Conservation (phyloP, 1,139 yeast genomes). For the Scheffersomyces titani region DNA sequence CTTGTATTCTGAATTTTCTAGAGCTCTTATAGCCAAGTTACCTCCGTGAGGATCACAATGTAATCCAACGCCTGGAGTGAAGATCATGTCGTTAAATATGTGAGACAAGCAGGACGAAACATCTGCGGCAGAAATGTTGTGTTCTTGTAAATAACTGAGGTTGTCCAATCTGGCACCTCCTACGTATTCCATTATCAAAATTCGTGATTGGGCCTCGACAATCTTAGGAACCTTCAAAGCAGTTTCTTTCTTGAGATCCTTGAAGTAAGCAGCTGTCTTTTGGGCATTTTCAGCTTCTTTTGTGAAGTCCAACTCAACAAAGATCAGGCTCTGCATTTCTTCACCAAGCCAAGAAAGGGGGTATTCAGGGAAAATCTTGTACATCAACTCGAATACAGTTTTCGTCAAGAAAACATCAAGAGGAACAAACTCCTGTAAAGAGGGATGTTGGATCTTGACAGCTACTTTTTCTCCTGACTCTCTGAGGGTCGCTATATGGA, state of each 20-base stretch:
- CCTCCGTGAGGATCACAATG: constrained; percentile 99
- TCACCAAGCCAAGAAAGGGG: constrained; percentile 94
- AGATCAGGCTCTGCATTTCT: constrained; percentile 82
- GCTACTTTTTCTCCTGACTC: constrained; percentile 76
- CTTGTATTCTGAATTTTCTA: constrained; percentile 23
- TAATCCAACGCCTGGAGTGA: constrained; percentile 85
- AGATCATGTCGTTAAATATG: constrained; percentile 91
- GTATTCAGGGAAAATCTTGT: constrained; percentile 85
- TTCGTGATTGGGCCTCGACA: constrained; percentile 63
- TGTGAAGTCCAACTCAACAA: constrained; percentile 82
- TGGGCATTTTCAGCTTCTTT: constrained; percentile 84
- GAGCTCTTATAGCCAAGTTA: constrained; percentile 75
- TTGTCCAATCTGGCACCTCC: constrained; percentile 85
- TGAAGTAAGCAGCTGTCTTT: constrained; percentile 67
- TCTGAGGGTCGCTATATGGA: constrained; percentile 72
- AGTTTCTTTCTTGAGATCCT: constrained; percentile 55
- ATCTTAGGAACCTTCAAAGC: constrained; percentile 81
- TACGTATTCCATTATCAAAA: constrained; percentile 86
- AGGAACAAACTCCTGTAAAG: constrained; percentile 84
- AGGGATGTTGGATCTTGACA: constrained; percentile 93
- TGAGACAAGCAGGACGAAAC: constrained; percentile 87
- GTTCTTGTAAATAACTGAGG: constrained; percentile 57
- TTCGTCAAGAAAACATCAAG: constrained; percentile 79
- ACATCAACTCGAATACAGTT: constrained; percentile 72
- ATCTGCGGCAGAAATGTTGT: constrained; percentile 71